Base-by-base conservation (phyloP, 768 basidiomycete genomes). In the Leccinum uliginosum region DNA sequence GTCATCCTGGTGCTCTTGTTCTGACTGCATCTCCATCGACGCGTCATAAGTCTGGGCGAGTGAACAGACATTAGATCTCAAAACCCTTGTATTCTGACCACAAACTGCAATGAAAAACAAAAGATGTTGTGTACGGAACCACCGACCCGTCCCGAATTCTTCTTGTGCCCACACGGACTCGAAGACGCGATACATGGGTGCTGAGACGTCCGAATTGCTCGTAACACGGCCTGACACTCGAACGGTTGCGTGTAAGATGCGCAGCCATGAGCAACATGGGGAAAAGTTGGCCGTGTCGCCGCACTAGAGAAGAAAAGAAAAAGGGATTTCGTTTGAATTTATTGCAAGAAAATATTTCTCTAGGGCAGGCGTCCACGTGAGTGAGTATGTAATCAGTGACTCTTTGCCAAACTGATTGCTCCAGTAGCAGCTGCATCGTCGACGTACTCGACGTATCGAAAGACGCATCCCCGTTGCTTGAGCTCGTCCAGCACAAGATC, bases 251-350 rank as follows among this genome's bases (percentile, higher is more conserved):
- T 87, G 68, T 66, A 74, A 3, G 62, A 61, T 71, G 75, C 71
- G 79, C 85, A 76, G 82, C 78, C 77, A 88, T 85, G 89, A 91
- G 89, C 89, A 91, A 91, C 89, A 88, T 82, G 82, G 89, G 89
- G 85, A 87, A 87, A 74, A 68, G 71, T 63, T 81, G 80, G 83
- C 83, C 84, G 86, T 84, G 89, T 78, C 77, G 89, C 89, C 89
- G 89, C 89, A 91, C 89, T 77, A 75, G 73, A 66, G 72, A 68
- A 58, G 62, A 40, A 49, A 34, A 8, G 23, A 47, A 26, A 47
- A 29, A 43, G 9, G 4, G 12, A 0, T 4, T 17, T 24, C 1
- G 10, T n/a, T 15, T 12, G 21, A 12, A 50, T 59, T 58, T 21
- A 58, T 56, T 53, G 12, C 10, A n/a, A n/a, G n/a, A 30, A 49